Base-by-base conservation (phyloP, 2,329 filamentous ascomycete species). In the Xylariomycetidae sp. region DNA sequence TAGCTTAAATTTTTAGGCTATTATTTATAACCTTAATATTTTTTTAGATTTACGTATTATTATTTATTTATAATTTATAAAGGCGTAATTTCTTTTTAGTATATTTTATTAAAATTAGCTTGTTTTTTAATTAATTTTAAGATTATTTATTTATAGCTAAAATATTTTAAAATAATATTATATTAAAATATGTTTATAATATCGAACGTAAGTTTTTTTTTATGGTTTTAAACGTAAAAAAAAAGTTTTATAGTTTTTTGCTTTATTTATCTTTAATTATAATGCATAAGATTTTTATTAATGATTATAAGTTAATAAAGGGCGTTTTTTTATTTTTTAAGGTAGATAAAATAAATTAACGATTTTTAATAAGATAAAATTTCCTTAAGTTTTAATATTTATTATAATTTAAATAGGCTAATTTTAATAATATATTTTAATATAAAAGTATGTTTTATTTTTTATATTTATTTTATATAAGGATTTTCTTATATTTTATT, bases 51-150 rank as follows among this genome's bases (percentile, higher is more conserved):
- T 27, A 27, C 26, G 26, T 27, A 27, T 27, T 13, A 8, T 9
- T 8, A 15, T 8, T 27, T 27, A 13, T 8, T 14, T 8, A 9
- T 13, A 27, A 8, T 8, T 14, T 27, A 27, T 27, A 27, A 27
- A 27, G 16, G 26, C 26, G n/a, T 13, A 27, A 27, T 27, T 14
- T 27, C 7, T 14, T 27, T 27, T 27, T 27, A 27, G 13, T 27
- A 14, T 27, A 27, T 27, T 27, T 27, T 27, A 27, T 7, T 14
- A 27, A 27, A 27, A 27, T 27, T 13, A n/a, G n/a, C n/a, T n/a
- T n/a, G n/a, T n/a, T n/a, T n/a, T n/a, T n/a, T n/a, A n/a, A n/a
- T n/a, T 27, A 8, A 9, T 27, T 27, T n/a, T n/a, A n/a, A n/a
- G n/a, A n/a, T n/a, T n/a, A n/a, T n/a, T n/a, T n/a, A n/a, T n/a